phyloP scores from a whole-genome alignment of 2,329 filamentous ascomycete genomes.

The Uncinocarpus reesii region DNA sequence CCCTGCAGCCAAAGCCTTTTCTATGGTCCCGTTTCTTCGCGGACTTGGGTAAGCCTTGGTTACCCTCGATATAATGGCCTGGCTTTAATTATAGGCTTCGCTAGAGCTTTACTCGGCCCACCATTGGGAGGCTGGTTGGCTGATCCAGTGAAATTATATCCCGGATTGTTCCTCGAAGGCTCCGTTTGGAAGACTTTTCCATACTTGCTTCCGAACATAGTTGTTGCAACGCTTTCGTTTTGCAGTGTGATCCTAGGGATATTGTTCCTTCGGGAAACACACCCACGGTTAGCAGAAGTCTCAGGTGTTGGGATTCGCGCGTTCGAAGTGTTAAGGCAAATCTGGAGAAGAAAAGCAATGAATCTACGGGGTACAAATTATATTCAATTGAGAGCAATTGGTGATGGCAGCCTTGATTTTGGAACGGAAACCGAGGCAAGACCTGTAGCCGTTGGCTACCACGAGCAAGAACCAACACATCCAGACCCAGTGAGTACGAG shows the following conservation, averaged over 20 bases:
- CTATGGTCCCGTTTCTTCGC: conserved; percentile 13
- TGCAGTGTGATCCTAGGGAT: conserved; percentile 4
- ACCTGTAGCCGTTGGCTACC: not conserved
- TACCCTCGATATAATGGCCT: not conserved
- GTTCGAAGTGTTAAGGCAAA: not conserved
- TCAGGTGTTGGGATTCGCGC: conserved; percentile 1
- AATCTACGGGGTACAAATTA: not conserved
- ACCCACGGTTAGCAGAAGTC: conserved; percentile 6
- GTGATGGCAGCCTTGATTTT: not conserved
- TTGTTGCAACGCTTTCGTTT: not conserved
- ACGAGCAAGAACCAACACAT: not conserved
- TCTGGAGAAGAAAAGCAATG: not conserved
- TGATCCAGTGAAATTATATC: conserved; percentile 10
- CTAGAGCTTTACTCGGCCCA: conserved; percentile 11
- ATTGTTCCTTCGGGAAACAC: conserved; percentile 12
- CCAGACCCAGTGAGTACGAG: not conserved
- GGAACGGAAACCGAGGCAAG: not conserved
- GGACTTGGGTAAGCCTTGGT: conserved; percentile 10
- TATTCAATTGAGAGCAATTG: not conserved
- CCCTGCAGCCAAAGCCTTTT: conserved; percentile 11
- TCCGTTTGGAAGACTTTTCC: conserved; percentile 12
- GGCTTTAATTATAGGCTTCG: not conserved
- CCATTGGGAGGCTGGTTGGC: conserved; percentile 12
- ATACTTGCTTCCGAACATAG: conserved; percentile 13
- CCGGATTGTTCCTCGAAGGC: conserved; percentile 1